Conservation (phyloP, 345 rosid genomes). For the Abelmoschus esculentus region DNA sequence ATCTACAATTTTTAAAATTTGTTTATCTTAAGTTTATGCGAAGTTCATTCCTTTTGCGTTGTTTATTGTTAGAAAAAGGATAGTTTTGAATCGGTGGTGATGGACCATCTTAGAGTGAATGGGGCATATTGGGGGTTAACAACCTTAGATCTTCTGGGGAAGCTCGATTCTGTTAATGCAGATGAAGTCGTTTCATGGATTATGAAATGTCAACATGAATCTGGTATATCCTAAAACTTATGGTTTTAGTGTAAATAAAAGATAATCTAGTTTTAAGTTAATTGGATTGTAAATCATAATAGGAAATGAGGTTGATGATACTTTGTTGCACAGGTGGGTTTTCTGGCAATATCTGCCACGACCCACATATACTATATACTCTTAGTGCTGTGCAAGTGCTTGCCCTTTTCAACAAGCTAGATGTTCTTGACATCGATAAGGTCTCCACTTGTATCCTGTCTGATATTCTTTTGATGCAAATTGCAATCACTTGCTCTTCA, state of each 20-base stretch:
- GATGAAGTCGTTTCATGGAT: conserved; percentile 69
- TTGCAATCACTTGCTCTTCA: neutral
- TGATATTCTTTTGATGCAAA: conserved; percentile 3
- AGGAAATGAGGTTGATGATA: neutral
- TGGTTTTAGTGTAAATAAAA: neutral
- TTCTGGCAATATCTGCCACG: conserved; percentile 89
- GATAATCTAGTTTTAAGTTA: neutral
- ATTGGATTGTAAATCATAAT: neutral
- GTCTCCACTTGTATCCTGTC: conserved; percentile 81
- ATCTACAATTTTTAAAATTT: neutral
- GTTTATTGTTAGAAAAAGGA: conserved; percentile 49
- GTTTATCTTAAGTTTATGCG: neutral
- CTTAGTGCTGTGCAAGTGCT: conserved; percentile 83
- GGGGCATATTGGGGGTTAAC: conserved; percentile 93
- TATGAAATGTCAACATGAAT: conserved; percentile 71
- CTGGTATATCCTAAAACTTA: conserved; percentile 36
- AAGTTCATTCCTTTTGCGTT: neutral
- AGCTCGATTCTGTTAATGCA: conserved; percentile 48
- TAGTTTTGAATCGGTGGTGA: conserved; percentile 74
- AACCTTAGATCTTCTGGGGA: conserved; percentile 65
- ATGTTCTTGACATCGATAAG: conserved; percentile 53
- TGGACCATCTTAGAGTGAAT: conserved; percentile 87
- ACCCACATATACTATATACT: conserved; percentile 70
- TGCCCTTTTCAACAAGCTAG: conserved; percentile 64
- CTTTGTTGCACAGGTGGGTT: conserved; percentile 64